Conservation (phyloP, 1,284 basidiomycete species). For the Retiboletus flavoniger region DNA sequence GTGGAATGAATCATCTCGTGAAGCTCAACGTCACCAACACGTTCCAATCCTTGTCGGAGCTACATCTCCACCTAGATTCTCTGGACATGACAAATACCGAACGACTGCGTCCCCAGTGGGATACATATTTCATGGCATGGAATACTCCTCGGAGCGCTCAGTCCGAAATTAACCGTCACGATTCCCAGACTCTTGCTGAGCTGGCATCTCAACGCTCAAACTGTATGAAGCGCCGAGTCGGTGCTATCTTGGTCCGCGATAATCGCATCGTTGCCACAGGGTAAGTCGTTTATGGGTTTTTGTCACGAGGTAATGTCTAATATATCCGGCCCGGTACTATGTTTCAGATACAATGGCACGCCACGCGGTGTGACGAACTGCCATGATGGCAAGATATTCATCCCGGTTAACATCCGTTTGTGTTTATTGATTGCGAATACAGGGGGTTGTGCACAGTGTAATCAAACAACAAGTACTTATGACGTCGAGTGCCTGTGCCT, state of each 20-base stretch:
- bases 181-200: constrained; percentile 72
- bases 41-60: constrained; percentile 52
- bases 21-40: constrained; percentile 74
- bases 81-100: constrained; percentile 72
- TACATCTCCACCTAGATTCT: constrained; percentile 65
- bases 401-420: background rate
- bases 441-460: constrained; percentile 81
- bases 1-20: constrained; percentile 48
- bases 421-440: constrained; percentile 2
- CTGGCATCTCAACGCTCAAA: constrained; percentile 88
- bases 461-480: constrained; percentile 42
- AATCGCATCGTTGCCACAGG: constrained; percentile 93
- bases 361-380: constrained; percentile 88
- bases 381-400: constrained; percentile 54
- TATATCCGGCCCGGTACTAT: background rate
- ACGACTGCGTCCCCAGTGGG: constrained; percentile 85
- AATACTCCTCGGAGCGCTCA: background rate
- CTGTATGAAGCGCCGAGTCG: constrained; percentile 97
- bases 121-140: constrained; percentile 91
- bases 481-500: constrained; percentile 85
- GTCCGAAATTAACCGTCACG: constrained; percentile 3
- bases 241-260: constrained; percentile 86
- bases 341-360: constrained; percentile 89
- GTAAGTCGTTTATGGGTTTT: constrained; percentile 35
- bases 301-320: constrained; percentile 1